Conservation (phyloP, 306 rosid genomes). For the Betula pendula region DNA sequence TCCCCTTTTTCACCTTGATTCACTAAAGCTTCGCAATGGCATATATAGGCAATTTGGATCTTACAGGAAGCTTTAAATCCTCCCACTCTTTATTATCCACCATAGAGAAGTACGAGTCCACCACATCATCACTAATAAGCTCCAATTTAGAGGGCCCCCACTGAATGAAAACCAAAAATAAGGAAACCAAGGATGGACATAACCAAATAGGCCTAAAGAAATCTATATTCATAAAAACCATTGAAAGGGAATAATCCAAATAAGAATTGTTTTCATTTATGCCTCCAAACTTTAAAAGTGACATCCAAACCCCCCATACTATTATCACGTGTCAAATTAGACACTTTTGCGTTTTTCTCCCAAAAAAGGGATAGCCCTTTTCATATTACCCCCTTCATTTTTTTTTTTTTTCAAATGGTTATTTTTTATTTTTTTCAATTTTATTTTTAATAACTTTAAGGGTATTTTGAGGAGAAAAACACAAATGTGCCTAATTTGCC, state of each 20-base stretch:
- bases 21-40: conserved; percentile 76
- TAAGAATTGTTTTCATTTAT: no score
- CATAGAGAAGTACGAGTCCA: conserved; percentile 55
- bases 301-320: no score
- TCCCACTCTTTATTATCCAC: conserved; percentile 68
- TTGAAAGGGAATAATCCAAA: neutral
- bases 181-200: conserved; percentile 20
- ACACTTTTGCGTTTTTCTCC: no score
- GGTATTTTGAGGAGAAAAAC: no score
- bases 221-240: neutral
- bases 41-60: conserved; percentile 61
- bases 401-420: no score
- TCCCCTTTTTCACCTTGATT: neutral
- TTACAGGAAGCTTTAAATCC: conserved; percentile 72
- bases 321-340: no score
- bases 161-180: conserved; percentile 28
- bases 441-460: neutral
- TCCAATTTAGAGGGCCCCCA: conserved; percentile 68
- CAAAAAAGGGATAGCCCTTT: no score
- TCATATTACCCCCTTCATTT: no score
- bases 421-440: no score
- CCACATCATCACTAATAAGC: conserved; percentile 46
- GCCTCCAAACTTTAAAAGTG: no score
- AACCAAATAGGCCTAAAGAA: conserved; percentile 9
- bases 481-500: no score